Evolutionary conservation across 768 basidiomycete genomes (phyloP).

Genomic region (Pisolithus microcarpus): DNA sequence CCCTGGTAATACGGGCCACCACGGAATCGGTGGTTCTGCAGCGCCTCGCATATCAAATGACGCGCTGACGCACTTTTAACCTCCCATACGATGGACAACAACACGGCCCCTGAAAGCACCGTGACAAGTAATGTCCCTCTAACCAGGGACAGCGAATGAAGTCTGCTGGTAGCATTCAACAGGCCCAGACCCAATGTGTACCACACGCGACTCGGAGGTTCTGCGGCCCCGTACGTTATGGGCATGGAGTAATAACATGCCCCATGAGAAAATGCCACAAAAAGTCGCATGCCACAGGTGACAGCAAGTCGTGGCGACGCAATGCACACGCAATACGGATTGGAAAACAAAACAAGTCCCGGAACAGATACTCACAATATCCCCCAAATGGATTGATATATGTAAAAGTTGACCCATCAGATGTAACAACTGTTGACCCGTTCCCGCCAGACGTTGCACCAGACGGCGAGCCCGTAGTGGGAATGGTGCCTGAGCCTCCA

Average conservation of each 20-base stretch:
- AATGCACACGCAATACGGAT: not conserved
- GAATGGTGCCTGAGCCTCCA: not conserved
- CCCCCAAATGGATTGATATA: constrained; percentile 77
- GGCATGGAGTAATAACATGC: too few relatives aligned
- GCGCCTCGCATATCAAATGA: not conserved
- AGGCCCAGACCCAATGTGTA: too few relatives aligned
- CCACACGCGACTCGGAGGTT: too few relatives aligned
- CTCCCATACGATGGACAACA: not conserved
- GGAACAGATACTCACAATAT: constrained; percentile 43
- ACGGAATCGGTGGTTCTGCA: not conserved
- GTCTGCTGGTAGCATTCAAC: too few relatives aligned
- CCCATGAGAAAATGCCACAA: not conserved
- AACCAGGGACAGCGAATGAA: too few relatives aligned
- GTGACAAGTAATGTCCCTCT: too few relatives aligned
- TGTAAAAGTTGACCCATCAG: constrained; percentile 64
- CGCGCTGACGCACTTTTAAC: not conserved
- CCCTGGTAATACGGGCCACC: not conserved
- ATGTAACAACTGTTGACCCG: constrained; percentile 57
- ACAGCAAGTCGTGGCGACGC: not conserved
- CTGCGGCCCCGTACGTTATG: too few relatives aligned
- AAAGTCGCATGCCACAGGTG: not conserved
- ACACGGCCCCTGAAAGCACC: too few relatives aligned
- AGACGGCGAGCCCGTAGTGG: constrained; percentile 4
- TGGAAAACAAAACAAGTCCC: not conserved
- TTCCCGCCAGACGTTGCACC: constrained; percentile 46